phyloP scores from a whole-genome alignment of 352 stramenopile species.

The Phytopythium helicoides region DNA sequence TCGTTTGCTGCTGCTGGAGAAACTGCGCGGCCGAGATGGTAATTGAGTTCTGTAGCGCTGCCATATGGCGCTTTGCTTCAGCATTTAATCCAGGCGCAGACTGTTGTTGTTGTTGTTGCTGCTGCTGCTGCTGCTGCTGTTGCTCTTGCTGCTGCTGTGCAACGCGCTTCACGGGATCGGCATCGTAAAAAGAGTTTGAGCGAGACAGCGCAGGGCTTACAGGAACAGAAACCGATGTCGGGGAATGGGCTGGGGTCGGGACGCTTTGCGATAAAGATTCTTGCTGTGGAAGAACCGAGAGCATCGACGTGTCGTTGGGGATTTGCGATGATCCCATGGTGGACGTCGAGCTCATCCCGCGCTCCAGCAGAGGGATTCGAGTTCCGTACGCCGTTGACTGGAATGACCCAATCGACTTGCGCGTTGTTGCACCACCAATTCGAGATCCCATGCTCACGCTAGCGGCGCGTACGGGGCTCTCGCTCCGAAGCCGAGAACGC shows the following conservation, averaged over 20 bases:
- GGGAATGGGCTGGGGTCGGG: not conserved
- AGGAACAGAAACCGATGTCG: not conserved
- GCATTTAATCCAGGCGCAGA: not conserved
- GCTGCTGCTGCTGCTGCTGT: conserved; percentile 2
- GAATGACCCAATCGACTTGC: conserved; percentile 2
- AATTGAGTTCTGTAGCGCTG: conserved; percentile 44
- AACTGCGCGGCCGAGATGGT: conserved; percentile 74
- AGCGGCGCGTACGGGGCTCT: conserved; percentile 36
- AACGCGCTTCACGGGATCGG: not conserved
- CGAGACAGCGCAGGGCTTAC: conserved; percentile 1
- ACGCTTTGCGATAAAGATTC: not conserved
- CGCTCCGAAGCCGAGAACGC: conserved; percentile 38
- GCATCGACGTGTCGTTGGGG: conserved; percentile 5
- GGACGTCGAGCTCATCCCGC: not conserved
- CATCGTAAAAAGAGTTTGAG: not conserved
- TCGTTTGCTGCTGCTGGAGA: conserved; percentile 80
- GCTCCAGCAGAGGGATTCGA: conserved; percentile 6
- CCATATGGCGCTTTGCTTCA: not conserved
- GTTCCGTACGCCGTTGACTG: conserved; percentile 3
- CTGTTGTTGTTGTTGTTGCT: not conserved
- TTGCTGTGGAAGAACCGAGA: conserved; percentile 2
- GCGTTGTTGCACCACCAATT: conserved; percentile 15
- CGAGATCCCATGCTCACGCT: conserved; percentile 7
- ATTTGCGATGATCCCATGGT: conserved; percentile 5
- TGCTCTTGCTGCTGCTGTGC: conserved; percentile 1